Conservation (phyloP, 257 asterid genomes). For the Nicotiana tabacum region DNA sequence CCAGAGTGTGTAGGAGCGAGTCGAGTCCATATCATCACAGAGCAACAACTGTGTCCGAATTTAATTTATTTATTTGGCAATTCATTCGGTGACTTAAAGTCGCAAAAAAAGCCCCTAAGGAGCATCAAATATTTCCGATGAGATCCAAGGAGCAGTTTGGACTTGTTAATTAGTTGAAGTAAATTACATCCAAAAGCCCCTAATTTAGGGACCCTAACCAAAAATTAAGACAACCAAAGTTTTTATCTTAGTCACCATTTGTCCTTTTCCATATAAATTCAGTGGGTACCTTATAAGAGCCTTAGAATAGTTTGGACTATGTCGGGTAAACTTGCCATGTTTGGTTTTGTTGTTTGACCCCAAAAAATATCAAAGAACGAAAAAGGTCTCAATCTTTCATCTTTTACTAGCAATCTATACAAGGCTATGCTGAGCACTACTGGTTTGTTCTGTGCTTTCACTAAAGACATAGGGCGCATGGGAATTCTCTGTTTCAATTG, state of each 20-base stretch:
- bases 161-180: background rate
- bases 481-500: conserved; percentile 5
- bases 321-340: too few species aligned
- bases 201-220: background rate
- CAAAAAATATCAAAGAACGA: background rate
- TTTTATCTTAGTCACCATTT: background rate
- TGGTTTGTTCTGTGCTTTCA: background rate
- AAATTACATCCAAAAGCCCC: background rate
- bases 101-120: too few species aligned
- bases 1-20: too few species aligned
- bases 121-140: too few species aligned
- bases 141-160: background rate
- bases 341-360: too few species aligned
- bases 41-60: too few species aligned
- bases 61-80: too few species aligned
- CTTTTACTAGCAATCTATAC: background rate
- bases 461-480: conserved; percentile 3
- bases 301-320: too few species aligned
- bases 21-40: too few species aligned
- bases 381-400: background rate
- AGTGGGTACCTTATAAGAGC: background rate
- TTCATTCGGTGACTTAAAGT: too few species aligned
- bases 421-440: background rate
- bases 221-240: background rate
- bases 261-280: background rate